phyloP scores from a whole-genome alignment of 2,329 filamentous ascomycete genomes.

The Hymenoscyphus fraxineus region DNA sequence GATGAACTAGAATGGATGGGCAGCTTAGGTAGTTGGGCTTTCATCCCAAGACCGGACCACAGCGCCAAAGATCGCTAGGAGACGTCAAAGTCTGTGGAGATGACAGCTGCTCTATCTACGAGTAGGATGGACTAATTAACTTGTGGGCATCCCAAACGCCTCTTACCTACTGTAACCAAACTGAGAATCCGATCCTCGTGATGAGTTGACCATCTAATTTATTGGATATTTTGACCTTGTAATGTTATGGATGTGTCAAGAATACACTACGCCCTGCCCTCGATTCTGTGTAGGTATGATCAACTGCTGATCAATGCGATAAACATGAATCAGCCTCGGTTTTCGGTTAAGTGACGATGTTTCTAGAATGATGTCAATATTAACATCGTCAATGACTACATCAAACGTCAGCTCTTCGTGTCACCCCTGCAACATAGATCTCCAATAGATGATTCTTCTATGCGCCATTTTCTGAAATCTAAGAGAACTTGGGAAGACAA shows the following conservation, averaged over 20 bases:
- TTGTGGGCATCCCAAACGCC: background rate
- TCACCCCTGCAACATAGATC: background rate
- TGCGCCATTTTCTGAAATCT: background rate
- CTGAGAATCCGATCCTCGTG: background rate
- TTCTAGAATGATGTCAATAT: background rate
- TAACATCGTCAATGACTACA: background rate
- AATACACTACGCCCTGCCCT: too few relatives aligned
- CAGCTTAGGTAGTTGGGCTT: background rate
- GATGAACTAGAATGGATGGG: background rate
- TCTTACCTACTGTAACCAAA: background rate
- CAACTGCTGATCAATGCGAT: conserved; percentile 2
- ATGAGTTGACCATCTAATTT: background rate
- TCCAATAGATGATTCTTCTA: background rate
- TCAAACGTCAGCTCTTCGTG: background rate
- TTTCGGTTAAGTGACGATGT: background rate
- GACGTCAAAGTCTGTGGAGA: background rate
- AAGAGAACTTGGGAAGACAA: background rate
- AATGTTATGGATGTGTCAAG: background rate
- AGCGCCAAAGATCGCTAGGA: background rate
- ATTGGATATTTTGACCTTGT: background rate
- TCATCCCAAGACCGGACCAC: background rate
- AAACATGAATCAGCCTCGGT: background rate
- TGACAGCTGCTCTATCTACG: background rate
- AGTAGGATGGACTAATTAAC: background rate
- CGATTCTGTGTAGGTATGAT: background rate